phyloP scores from a whole-genome alignment of 31 red algal species.

The Odonthalia washingtoniensis region DNA sequence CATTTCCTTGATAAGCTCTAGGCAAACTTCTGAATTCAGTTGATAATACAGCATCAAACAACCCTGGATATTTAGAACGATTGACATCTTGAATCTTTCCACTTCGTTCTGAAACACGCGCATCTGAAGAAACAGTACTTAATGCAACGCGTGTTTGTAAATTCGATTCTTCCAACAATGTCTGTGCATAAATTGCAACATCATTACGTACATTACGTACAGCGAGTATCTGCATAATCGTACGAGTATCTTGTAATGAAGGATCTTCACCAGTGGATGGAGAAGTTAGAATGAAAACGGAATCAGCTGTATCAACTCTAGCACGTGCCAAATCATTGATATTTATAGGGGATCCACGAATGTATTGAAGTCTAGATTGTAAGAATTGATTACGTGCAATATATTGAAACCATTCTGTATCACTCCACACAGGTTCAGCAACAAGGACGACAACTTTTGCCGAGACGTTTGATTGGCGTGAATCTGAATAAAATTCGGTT shows the following conservation, averaged over 20 bases:
- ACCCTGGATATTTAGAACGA: slow-evolving; percentile 42
- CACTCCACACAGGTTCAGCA: slow-evolving; percentile 62
- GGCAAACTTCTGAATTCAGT: slow-evolving; percentile 39
- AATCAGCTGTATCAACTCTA: slow-evolving; percentile 60
- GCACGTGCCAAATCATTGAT: slow-evolving; percentile 73
- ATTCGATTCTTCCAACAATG: slow-evolving; percentile 69
- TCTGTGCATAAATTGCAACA: slow-evolving; percentile 79
- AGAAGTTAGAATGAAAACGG: slow-evolving; percentile 80
- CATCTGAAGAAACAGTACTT: slow-evolving; percentile 19
- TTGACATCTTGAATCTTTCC: background rate
- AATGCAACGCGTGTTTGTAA: slow-evolving; percentile 68
- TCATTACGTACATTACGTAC: slow-evolving; percentile 75
- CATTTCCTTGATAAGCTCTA: slow-evolving; percentile 9
- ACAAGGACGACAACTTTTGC: slow-evolving; percentile 76
- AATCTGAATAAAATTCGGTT: slow-evolving; percentile 77
- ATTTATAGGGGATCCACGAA: slow-evolving; percentile 59
- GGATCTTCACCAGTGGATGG: slow-evolving; percentile 64
- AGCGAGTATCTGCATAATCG: slow-evolving; percentile 75
- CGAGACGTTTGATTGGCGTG: slow-evolving; percentile 56
- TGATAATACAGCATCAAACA: slow-evolving; percentile 48
- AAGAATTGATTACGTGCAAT: slow-evolving; percentile 71
- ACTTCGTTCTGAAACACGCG: slow-evolving; percentile 29
- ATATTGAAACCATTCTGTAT: slow-evolving; percentile 76
- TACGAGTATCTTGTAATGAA: slow-evolving; percentile 58
- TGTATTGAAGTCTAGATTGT: slow-evolving; percentile 49